Base-by-base conservation (phyloP, 257 asterid genomes). In the Solanum chiquidenum region DNA sequence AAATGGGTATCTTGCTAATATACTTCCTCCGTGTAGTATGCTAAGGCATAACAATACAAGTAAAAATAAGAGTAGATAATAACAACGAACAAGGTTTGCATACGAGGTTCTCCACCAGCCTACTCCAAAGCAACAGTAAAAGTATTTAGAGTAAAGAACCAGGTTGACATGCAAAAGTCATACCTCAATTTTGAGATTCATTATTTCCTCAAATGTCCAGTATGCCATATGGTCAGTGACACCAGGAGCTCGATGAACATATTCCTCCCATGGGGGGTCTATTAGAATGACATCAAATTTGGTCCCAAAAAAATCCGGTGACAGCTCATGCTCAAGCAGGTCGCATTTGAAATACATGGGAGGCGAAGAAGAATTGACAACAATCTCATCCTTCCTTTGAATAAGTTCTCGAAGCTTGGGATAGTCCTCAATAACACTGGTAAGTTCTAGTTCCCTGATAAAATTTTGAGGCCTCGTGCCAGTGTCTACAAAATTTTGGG, bases 181-280 rank as follows among this genome's bases (percentile, higher is more conserved):
- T 85, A 97, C 99, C 99, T 97, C 99, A 91, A 97, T 96, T 90
- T 97, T 97, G 86, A 97, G 92, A 91, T 96, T 97, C 99, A 96
- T 97, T 88, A 97, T 97, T 86, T 97, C 96, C 91, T 95, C 99
- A 87, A 97, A 91, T 62, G 94, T 94, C 99, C 99, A 97, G 92
- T 92, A 90, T 42, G 94, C 97, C 98, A 93, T 94, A 92, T 94
- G 98, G 90, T 97, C 99, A 85, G 98, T 93, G 89, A 97, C 98
- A 88, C 99, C 99, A 88, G 99, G 99, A 79, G 99, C 99, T 86
- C 99, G 95, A 90, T 97, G 99, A 87, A 95, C 99, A 90, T 97
- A 96, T 88, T 97, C 99, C 92, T 97, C 99, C 99, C 99, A 97
- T 62, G 99, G 99, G 52, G 99, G 99, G 85, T 97, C 99, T 72